These are phyloP conservation scores for Bryoerythrophyllum caledonicum DNA, from an alignment of 225 moss, liverwort and hornwort species.

Conservation along the genomic window DNA sequence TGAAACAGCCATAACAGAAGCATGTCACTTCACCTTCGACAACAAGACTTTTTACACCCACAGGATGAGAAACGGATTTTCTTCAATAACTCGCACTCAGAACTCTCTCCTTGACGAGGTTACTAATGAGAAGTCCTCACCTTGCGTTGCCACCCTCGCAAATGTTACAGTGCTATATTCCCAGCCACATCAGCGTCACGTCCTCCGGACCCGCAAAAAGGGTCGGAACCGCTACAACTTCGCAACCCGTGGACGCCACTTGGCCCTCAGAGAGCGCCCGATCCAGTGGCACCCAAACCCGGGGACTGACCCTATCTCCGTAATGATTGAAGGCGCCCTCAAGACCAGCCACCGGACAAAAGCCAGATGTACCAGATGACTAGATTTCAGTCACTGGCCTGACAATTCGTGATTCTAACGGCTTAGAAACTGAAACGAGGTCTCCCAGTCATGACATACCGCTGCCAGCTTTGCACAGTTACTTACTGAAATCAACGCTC, in stretches of 20 bases:
- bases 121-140: neutral
- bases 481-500: neutral
- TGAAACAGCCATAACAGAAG: too few relatives aligned
- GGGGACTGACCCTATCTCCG: neutral
- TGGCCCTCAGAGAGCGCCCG: neutral
- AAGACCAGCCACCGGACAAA: too few relatives aligned
- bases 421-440: neutral
- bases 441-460: neutral
- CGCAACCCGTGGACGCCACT: conserved; percentile 21
- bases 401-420: neutral
- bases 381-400: too few relatives aligned
- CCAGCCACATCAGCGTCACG: conserved; percentile 36
- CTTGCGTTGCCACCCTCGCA: neutral
- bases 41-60: neutral
- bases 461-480: neutral
- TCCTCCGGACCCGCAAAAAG: conserved; percentile 28
- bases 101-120: neutral
- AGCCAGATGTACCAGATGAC: too few relatives aligned
- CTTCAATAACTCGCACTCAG: neutral
- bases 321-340: neutral
- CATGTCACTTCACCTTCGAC: neutral
- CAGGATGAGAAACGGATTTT: neutral
- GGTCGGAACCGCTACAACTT: neutral
- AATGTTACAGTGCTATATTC: conserved; percentile 6
- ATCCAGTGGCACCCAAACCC: conserved; percentile 16